Percentiles rank a stretch among this genome's conserved stretches.
These are phyloP conservation scores for Curvularia sp. DNA, from an alignment of 2,329 filamentous ascomycete genomes.

Conservation along the genomic window DNA sequence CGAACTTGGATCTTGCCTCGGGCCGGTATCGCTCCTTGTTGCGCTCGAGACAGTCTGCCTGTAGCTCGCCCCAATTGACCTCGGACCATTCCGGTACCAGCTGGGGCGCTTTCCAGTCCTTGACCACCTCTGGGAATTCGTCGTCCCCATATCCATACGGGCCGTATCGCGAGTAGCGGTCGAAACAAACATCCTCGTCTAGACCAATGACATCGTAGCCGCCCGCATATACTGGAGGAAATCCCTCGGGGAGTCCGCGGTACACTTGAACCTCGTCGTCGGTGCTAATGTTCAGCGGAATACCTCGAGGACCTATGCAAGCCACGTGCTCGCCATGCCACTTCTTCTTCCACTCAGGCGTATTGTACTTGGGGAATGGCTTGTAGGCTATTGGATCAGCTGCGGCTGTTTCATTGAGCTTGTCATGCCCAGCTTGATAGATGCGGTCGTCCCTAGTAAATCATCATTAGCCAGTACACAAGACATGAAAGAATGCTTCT, in stretches of 20 bases:
- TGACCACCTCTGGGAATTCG: constrained; percentile 57
- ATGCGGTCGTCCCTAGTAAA: constrained; percentile 47
- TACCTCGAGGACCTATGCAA: constrained; percentile 67
- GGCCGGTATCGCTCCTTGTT: constrained; percentile 69
- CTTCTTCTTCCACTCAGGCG: constrained; percentile 63
- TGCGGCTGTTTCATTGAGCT: constrained; percentile 32
- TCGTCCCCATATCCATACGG: constrained; percentile 66
- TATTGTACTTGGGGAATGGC: constrained; percentile 76
- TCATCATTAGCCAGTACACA: constrained; percentile 9
- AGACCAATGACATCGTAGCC: constrained; percentile 50
- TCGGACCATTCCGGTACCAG: constrained; percentile 64
- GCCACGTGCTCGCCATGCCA: constrained; percentile 66
- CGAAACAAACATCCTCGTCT: constrained; percentile 67
- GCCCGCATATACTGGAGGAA: constrained; percentile 48
- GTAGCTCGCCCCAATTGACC: constrained; percentile 74
- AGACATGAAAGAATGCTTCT: constrained; percentile 16
- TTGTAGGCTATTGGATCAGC: constrained; percentile 65
- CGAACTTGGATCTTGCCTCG: constrained; percentile 49
- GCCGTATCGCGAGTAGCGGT: constrained; percentile 60
- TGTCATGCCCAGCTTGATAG: constrained; percentile 48
- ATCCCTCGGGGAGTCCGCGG: constrained; percentile 58
- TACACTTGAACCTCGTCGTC: constrained; percentile 71
- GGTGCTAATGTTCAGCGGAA: constrained; percentile 60
- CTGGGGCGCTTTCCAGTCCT: constrained; percentile 49
- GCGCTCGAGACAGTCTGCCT: constrained; percentile 67